phyloP scores from a whole-genome alignment of 2,329 filamentous ascomycete genomes.

The Triangularia verruculosa region DNA sequence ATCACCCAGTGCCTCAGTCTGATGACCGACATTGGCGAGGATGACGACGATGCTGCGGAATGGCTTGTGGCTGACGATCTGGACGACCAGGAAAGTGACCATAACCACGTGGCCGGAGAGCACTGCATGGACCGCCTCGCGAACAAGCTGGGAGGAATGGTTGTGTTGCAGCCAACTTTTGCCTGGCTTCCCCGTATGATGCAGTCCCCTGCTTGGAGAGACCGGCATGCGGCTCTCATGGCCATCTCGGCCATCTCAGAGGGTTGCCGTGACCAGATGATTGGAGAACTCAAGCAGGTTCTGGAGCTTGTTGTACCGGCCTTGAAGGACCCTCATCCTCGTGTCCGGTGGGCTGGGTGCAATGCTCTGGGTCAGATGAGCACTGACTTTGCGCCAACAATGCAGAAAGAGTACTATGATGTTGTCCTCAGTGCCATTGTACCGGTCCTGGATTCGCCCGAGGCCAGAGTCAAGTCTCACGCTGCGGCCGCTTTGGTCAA shows the following conservation, averaged over 20 bases:
- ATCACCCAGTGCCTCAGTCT: constrained; percentile 96
- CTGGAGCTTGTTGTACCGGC: constrained; percentile 92
- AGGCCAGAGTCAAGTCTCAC: constrained; percentile 93
- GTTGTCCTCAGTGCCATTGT: constrained; percentile 87
- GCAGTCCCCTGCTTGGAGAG: constrained; percentile 89
- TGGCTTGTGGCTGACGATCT: constrained; percentile 94
- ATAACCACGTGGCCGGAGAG: constrained; percentile 95
- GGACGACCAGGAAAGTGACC: constrained; percentile 91
- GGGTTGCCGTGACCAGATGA: constrained; percentile 93
- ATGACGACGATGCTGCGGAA: constrained; percentile 91
- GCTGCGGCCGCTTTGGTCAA: constrained; percentile 97
- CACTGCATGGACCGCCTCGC: constrained; percentile 97
- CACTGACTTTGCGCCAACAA: constrained; percentile 95
- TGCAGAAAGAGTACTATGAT: constrained; percentile 94
- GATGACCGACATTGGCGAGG: constrained; percentile 94
- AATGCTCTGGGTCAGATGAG: constrained; percentile 99
- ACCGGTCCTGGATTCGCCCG: constrained; percentile 82
- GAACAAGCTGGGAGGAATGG: constrained; percentile 92
- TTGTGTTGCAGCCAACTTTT: constrained; percentile 91
- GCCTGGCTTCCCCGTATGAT: constrained; percentile 98
- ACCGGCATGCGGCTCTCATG: constrained; percentile 96
- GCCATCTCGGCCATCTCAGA: constrained; percentile 98
- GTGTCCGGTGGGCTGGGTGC: constrained; percentile 95
- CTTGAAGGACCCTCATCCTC: constrained; percentile 82
- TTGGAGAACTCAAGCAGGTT: constrained; percentile 89